Percentiles rank a stretch among this genome's conserved stretches.
Evolutionary conservation across 768 basidiomycete species (phyloP).

Genomic region (Boletus insuetus): DNA sequence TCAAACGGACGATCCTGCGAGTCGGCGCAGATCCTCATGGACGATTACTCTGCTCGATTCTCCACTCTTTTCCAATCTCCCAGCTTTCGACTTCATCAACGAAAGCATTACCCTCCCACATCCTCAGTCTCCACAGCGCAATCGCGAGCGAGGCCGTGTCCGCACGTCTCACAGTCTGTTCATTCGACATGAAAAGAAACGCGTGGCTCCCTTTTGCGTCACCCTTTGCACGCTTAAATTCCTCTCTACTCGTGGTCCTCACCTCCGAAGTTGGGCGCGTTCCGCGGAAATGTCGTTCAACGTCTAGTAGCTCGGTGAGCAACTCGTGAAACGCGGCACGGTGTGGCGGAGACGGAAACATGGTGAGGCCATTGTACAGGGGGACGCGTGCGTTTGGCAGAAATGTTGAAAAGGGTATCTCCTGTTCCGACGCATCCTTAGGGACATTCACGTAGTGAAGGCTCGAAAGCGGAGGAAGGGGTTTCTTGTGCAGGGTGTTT

Average conservation of each 20-base stretch:
- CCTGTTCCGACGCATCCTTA: not conserved
- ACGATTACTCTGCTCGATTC: conserved; percentile 14
- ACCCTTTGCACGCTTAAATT: conserved; percentile 9
- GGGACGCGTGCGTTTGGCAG: conserved; percentile 46
- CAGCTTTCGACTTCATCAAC: conserved; percentile 27
- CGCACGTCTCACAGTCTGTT: conserved; percentile 45
- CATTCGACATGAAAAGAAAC: conserved; percentile 59
- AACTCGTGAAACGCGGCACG: conserved; percentile 55
- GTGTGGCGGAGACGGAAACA: conserved; percentile 63
- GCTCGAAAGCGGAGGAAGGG: conserved; percentile 29
- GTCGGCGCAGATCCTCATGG: not conserved
- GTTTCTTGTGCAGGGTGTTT: conserved; percentile 6
- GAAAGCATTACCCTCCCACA: conserved; percentile 63
- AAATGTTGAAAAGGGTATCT: conserved; percentile 14
- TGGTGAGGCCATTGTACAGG: conserved; percentile 59
- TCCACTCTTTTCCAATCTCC: conserved; percentile 34
- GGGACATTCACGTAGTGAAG: conserved; percentile 6
- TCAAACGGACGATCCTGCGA: not conserved
- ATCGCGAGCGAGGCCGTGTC: conserved; percentile 65
- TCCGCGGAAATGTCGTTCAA: conserved; percentile 40
- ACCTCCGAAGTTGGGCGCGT: not conserved
- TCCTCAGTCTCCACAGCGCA: conserved; percentile 75
- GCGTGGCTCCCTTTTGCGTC: conserved; percentile 62
- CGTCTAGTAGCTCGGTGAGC: conserved; percentile 45
- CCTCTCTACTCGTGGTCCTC: not conserved